Percentiles rank a stretch among this genome's conserved stretches.
Evolutionary conservation across 108 stramenopile genomes (phyloP).

Genomic region (Schizochytrium sp.): DNA sequence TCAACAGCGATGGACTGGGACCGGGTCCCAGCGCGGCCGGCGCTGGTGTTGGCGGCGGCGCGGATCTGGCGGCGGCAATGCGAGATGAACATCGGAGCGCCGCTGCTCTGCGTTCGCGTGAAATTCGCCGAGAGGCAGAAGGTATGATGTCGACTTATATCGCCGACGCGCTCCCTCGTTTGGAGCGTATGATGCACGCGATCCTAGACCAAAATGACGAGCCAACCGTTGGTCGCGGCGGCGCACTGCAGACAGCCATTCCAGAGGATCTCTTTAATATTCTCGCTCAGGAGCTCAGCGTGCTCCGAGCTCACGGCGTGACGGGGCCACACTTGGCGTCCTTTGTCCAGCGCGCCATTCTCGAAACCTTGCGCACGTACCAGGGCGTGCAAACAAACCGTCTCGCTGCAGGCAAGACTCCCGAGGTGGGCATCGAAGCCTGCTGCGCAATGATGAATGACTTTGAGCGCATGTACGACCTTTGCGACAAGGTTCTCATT

Average conservation of each 20-base stretch:
- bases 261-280: neutral
- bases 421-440: neutral
- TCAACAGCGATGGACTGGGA: neutral
- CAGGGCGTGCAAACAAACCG: neutral
- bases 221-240: neutral
- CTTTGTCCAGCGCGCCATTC: neutral
- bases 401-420: neutral
- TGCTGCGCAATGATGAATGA: conserved; percentile 15
- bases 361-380: neutral
- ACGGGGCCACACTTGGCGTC: neutral
- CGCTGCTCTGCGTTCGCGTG: neutral
- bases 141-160: neutral
- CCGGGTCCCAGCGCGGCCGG: too few relatives aligned
- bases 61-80: neutral
- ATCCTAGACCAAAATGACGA: neutral
- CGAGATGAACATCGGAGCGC: neutral
- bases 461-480: neutral
- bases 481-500: neutral
- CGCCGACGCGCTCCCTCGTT: neutral
- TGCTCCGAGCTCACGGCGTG: neutral
- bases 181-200: neutral
- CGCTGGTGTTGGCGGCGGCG: neutral
- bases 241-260: neutral
- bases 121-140: neutral
- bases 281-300: neutral